Evolutionary conservation across 305 asterid species (phyloP), one percentile per base, ranked within the genome.

Genomic region (Plantago lanceolata): DNA sequence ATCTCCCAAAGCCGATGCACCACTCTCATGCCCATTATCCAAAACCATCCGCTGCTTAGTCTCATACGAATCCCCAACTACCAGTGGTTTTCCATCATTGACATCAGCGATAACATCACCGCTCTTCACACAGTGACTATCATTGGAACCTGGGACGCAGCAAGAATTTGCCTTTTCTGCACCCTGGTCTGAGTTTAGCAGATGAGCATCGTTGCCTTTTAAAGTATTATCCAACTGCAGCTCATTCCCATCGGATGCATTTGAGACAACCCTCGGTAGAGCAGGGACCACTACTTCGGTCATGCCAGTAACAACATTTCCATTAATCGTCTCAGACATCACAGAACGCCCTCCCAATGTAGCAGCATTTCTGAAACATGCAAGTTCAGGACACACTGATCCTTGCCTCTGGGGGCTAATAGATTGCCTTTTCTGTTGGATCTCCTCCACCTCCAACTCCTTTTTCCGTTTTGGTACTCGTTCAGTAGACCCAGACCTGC

Each of bases 331-430:
- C 37, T 20, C 71, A 59, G 66, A 26, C 44, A 65, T 63, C 8
- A 57, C 33, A 4, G 74, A 44, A 64, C 67, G 60, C 57, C 62
- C 84, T 57, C 67, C 71, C 68, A 64, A 44, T 63, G 73, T 54
- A 70, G 51, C 73, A 64, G 68, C 59, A 64, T 59, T 63, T 64
- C 55, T 57, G 14, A 76, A 76, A 76, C 82, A 62, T 59, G 75
- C 64, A 59, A 77, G 77, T 65, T 82, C 95, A 2, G 93, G 94
- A 12, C 91, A 84, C 35, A 70, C 74, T 17, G 89, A 73, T 63
- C 71, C 87, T 73, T 62, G 78, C 57, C 81, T 70, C 75, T 56
- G 82, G 57, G 92, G 95, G 61, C 95, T 85, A 66, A 73, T 44
- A 6, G 76, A 78, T 58, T 57, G 79, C 71, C 85, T 75, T 73